phyloP scores from a whole-genome alignment of 352 stramenopile species.

The Pythium brachiatum region DNA sequence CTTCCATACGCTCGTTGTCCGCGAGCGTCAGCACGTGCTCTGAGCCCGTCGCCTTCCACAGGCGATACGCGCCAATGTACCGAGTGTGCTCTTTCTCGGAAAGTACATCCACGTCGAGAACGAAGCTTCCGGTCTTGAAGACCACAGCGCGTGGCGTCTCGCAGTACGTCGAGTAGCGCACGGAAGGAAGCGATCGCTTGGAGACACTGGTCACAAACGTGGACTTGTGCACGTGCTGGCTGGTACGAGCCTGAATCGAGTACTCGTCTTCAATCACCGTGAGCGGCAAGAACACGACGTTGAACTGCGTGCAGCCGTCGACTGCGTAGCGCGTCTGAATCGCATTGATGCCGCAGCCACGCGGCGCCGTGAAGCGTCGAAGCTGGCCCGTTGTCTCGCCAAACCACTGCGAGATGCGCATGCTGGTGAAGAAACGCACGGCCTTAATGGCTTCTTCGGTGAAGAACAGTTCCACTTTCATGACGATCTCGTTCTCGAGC shows the following conservation, averaged over 20 bases:
- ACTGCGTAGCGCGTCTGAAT: background rate
- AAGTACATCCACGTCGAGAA: background rate
- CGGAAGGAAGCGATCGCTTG: background rate
- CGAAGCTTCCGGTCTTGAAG: background rate
- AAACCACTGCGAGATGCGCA: background rate
- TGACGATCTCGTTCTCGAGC: background rate
- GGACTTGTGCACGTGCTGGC: background rate
- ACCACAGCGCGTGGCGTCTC: background rate
- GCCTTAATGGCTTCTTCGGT: background rate
- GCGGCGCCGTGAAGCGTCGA: background rate
- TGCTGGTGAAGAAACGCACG: background rate
- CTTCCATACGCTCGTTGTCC: conserved; percentile 1
- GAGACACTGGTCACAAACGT: background rate
- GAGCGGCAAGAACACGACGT: background rate
- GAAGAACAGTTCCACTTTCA: background rate
- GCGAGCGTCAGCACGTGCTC: conserved; percentile 6
- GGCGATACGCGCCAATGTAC: background rate
- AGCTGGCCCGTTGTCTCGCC: background rate
- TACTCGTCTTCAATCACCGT: background rate
- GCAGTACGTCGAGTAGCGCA: background rate
- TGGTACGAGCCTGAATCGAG: background rate
- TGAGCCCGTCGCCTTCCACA: background rate
- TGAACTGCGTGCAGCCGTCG: background rate
- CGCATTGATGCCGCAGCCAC: background rate
- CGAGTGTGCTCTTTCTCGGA: background rate